Evolutionary conservation across 495 filamentous ascomycete genomes (phyloP).

Genomic region (Talaromyces wortmannii): DNA sequence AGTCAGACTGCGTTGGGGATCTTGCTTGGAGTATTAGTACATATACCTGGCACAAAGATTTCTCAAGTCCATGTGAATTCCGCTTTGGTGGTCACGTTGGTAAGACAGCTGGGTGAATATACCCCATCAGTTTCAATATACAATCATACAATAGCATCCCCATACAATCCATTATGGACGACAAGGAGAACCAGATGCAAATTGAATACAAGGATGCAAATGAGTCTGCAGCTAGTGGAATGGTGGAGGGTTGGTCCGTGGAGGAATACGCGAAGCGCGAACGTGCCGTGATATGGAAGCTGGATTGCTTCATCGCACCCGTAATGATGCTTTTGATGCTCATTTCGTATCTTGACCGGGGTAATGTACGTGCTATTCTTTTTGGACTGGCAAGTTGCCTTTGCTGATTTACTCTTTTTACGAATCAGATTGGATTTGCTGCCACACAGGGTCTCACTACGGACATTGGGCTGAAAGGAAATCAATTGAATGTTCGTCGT

Average conservation of each 20-base stretch:
- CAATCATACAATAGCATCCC: no score
- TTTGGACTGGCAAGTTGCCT: background rate
- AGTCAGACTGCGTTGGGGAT: no score
- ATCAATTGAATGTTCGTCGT: background rate
- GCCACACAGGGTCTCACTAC: background rate
- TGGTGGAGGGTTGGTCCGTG: background rate
- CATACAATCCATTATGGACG: background rate
- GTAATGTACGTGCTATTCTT: background rate
- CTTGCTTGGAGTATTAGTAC: no score
- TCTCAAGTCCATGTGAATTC: no score
- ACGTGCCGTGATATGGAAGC: background rate
- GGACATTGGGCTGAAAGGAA: background rate
- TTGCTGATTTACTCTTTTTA: background rate
- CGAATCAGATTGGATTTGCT: background rate
- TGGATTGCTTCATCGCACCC: background rate
- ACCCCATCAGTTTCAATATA: no score
- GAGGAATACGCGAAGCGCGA: background rate
- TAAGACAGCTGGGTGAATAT: no score
- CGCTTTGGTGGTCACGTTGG: no score
- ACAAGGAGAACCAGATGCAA: background rate
- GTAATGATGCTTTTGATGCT: background rate
- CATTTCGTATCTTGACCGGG: background rate
- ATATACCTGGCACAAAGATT: no score
- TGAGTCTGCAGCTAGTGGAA: background rate
- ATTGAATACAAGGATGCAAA: background rate